These are phyloP conservation scores for Triticum urartu DNA, from an alignment of 176 grass and related monocot species.

Conservation along the genomic window DNA sequence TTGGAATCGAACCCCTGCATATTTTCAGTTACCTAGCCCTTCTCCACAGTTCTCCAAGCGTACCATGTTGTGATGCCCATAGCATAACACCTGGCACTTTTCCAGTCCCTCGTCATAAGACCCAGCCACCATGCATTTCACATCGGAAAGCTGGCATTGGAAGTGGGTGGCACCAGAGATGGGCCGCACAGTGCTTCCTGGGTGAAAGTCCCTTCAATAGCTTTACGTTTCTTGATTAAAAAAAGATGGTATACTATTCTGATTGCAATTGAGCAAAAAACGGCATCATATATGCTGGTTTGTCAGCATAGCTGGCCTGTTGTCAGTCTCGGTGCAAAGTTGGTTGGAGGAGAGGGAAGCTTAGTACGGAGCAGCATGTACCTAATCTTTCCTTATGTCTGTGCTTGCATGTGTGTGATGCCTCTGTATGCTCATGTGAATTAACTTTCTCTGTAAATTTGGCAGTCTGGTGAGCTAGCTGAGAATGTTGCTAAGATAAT, in stretches of 20 bases:
- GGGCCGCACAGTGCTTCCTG: not conserved
- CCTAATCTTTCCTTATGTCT: not conserved
- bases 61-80: not conserved
- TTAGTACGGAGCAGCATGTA: not conserved
- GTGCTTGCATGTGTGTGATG: conserved; percentile 4
- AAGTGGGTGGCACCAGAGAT: not conserved
- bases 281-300: not conserved
- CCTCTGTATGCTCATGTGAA: not conserved
- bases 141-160: not conserved
- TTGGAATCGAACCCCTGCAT: not conserved
- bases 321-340: no score
- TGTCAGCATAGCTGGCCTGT: not conserved
- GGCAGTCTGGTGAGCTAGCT: conserved; percentile 89
- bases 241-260: not conserved
- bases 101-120: not conserved
- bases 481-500: conserved; percentile 98
- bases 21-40: conserved; percentile 6
- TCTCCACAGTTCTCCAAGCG: conserved; percentile 16
- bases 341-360: not conserved
- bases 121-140: not conserved
- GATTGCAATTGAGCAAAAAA: not conserved
- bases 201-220: not conserved
- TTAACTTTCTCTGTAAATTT: conserved; percentile 34
- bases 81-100: not conserved
- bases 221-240: conserved; percentile 12